Evolutionary conservation across 2,329 filamentous ascomycete species (phyloP), one percentile per base, ranked within the genome.

Genomic region (Sarocladiaceae sp.): DNA sequence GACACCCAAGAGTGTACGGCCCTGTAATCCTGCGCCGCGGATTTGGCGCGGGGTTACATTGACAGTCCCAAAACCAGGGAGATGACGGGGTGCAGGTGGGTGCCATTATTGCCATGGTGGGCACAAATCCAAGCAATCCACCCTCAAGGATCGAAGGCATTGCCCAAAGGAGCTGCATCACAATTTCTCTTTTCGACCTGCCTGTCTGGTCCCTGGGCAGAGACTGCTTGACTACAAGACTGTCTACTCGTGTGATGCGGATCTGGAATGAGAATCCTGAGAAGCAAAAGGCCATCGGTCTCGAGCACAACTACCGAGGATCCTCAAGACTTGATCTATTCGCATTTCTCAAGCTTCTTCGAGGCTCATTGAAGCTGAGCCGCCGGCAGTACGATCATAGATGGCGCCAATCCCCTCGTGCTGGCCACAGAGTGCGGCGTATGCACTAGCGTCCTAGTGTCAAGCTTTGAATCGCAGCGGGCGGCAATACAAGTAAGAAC

Each of bases 1-100:
- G 28, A 48, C 25, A 33, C 44, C n/a, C 44, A 48, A 48, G 44
- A 31, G 5, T 17, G 26, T 33, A 48, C 44, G 26, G 26, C 44
- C 44, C 31, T 17, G 44, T 33, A 31, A 33, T 33, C 17, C 44
- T n/a, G 26, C 44, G 22, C 15, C 6, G 23, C 44, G 18, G 44
- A 31, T 48, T 48, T 48, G 44, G 26, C 44, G 44, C 44, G 44
- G 44, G 44, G 44, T 48, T 48, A 48, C 44, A 48, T 48, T 48
- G 44, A 22, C 44, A 48, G 25, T 48, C 44, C 44, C 44, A 48
- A 48, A 48, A 48, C n/a, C 44, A 48, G 44, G 44, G 26, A 31
- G 44, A 48, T 48, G 44, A 48, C 44, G 44, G 44, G 44, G 44
- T 33, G 7, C 28, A 17, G 28, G 44, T 48, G 44, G 25, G 26